These are phyloP conservation scores for Suhomyces coccinellae DNA, from an alignment of 1,139 yeast genomes.

Conservation along the genomic window DNA sequence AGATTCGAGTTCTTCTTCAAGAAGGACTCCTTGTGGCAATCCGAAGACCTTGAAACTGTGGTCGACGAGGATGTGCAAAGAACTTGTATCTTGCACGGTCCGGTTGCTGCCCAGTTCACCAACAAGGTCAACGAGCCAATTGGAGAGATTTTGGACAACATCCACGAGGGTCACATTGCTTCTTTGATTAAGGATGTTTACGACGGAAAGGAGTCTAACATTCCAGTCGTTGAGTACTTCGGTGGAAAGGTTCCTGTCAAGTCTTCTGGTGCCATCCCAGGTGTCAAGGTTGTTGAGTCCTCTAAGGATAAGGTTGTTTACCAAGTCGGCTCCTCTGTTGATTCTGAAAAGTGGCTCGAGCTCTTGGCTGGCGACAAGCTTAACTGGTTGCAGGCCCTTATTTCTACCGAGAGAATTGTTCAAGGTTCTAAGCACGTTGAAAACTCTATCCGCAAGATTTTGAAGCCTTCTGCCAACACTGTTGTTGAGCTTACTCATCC, in stretches of 20 bases:
- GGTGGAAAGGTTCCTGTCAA: constrained; percentile 60
- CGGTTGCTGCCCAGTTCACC: constrained; percentile 95
- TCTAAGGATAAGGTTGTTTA: constrained; percentile 43
- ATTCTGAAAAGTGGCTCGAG: constrained; percentile 67
- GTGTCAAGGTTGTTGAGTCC: constrained; percentile 18
- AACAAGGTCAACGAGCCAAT: constrained; percentile 88
- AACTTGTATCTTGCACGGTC: constrained; percentile 97
- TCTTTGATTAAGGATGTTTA: constrained; percentile 70
- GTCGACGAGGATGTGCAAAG: constrained; percentile 96
- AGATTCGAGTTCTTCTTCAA: constrained; percentile 95
- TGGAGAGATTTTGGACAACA: constrained; percentile 80
- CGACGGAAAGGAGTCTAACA: constrained; percentile 61
- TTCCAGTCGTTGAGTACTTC: constrained; percentile 89
- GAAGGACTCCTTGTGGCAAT: constrained; percentile 99
- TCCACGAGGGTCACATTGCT: constrained; percentile 87
- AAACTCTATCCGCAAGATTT: constrained; percentile 77
- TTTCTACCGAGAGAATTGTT: constrained; percentile 75
- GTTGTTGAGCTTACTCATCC: constrained; percentile 63
- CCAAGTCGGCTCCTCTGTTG: constrained; percentile 49
- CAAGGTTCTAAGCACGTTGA: constrained; percentile 79
- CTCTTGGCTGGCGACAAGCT: constrained; percentile 76
- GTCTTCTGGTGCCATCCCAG: constrained; percentile 19
- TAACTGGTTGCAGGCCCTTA: constrained; percentile 91
- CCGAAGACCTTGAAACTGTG: constrained; percentile 95
- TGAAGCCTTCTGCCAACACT: constrained; percentile 69